Base-by-base conservation (phyloP, 257 asterid species). In the Primulina eburnea region DNA sequence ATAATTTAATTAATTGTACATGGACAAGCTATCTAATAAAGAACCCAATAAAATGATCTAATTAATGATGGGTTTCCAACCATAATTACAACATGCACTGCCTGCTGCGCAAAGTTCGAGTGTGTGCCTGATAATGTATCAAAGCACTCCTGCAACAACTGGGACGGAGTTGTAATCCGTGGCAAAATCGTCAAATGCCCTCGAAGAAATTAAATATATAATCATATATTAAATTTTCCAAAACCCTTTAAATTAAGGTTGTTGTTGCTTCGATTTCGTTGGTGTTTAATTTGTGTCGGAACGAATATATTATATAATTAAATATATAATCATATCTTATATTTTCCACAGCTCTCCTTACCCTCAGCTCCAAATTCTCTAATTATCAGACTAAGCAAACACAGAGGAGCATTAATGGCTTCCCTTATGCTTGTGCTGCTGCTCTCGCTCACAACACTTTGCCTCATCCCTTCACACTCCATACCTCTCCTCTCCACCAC, bases 401-500 rank as follows among this genome's bases (percentile, higher is more conserved):
- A 64, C 11, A 14, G 14, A 63, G 68, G 7, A 10, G 18, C 70
- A 63, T 33, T 40, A 71, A 82, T 80, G 79, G 75, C 83, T 68
- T 65, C 79, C 60, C 70, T 78, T 34, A 53, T 78, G 2, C 71
- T 89, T 18, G 70, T 83, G 4, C 16, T 74, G 7, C 40, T 64
- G 34, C 35, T 64, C 30, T 28, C 30, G 30, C 30, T 28, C 30
- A 28, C 30, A 0, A 69, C 18, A 77, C 73, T 21, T 75, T 58
- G 65, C 72, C 2, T 29, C 66, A 20, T 76, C 67, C 7, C 76
- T 68, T 68, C 71, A 0, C 43, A 24, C 28, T 73, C 90, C 0
- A 70, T 64, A 50, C n/a, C n/a, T 14, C n/a, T 35, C 47, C 90
- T 90, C 65, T 73, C 61, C 75, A 37, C 85, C 53, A 26, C 71